phyloP scores from a whole-genome alignment of 306 rosid species.

The Phaseolus lunatus region DNA sequence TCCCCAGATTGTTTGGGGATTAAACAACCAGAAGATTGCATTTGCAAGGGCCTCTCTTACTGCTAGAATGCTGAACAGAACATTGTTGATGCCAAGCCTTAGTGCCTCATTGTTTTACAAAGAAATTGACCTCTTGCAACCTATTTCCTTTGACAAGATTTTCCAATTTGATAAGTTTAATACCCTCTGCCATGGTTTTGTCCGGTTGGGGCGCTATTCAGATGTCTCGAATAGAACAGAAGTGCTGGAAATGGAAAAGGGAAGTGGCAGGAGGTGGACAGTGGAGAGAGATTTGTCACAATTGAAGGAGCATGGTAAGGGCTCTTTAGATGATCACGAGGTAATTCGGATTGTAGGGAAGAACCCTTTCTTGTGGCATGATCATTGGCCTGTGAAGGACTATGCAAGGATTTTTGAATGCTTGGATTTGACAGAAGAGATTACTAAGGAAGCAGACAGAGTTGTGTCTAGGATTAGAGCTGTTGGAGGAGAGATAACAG shows the following conservation, averaged over 20 bases:
- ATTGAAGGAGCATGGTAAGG: slow-evolving; percentile 53
- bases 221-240: slow-evolving; percentile 56
- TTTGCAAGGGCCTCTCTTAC: slow-evolving; percentile 90
- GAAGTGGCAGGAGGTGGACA: slow-evolving; percentile 95
- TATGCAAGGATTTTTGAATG: slow-evolving; percentile 85
- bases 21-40: slow-evolving; percentile 92
- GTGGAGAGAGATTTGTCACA: slow-evolving; percentile 77
- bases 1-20: slow-evolving; percentile 93
- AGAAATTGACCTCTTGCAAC: slow-evolving; percentile 75
- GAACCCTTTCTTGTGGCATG: slow-evolving; percentile 92
- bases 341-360: slow-evolving; percentile 74
- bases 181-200: slow-evolving; percentile 66
- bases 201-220: slow-evolving; percentile 60
- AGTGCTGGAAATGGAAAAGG: slow-evolving; percentile 66
- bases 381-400: slow-evolving; percentile 90
- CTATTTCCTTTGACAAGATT: slow-evolving; percentile 77
- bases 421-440: slow-evolving; percentile 72
- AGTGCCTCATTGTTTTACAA: slow-evolving; percentile 92
- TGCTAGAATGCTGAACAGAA: slow-evolving; percentile 74
- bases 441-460: slow-evolving; percentile 68
- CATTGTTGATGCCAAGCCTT: slow-evolving; percentile 85
- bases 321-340: slow-evolving; percentile 57
- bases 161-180: slow-evolving; percentile 73
- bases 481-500: slow-evolving; percentile 36
- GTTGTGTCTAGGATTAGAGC: slow-evolving; percentile 75